These are phyloP conservation scores for Aspergillus amoenus DNA, from an alignment of 2,329 filamentous ascomycete species.

Conservation along the genomic window DNA sequence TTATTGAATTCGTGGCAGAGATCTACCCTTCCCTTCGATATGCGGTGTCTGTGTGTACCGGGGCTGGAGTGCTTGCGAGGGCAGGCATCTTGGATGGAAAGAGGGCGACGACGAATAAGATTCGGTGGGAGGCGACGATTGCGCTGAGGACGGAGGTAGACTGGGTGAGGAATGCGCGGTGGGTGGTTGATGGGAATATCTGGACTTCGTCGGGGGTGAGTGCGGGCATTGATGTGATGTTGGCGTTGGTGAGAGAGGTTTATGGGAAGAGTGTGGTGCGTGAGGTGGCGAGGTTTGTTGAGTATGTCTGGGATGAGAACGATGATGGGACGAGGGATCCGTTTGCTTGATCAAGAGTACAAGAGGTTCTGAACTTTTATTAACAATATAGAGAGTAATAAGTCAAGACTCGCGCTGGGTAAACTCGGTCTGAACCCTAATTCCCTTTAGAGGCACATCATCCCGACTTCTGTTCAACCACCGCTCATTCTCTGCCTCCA, in stretches of 20 bases:
- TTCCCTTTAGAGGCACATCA: too few species aligned
- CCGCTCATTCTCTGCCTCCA: too few species aligned
- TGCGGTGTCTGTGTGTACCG: slow-evolving; percentile 67
- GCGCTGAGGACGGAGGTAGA: not conserved
- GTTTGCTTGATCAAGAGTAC: not conserved
- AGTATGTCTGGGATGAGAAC: slow-evolving; percentile 6
- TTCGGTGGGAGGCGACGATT: not conserved
- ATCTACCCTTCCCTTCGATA: slow-evolving; percentile 53
- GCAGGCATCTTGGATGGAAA: slow-evolving; percentile 61
- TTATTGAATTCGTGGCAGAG: slow-evolving; percentile 47
- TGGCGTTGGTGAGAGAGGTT: not conserved
- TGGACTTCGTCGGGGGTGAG: slow-evolving; percentile 66
- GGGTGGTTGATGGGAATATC: slow-evolving; percentile 65
- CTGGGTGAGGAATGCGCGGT: slow-evolving; percentile 60
- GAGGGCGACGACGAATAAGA: slow-evolving; percentile 61
- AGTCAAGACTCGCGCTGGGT: too few species aligned
- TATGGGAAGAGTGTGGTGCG: not conserved
- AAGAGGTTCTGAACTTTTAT: too few species aligned
- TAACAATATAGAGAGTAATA: too few species aligned
- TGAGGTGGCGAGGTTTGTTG: not conserved
- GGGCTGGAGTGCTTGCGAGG: slow-evolving; percentile 57
- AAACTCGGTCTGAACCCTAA: too few species aligned
- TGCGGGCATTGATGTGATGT: slow-evolving; percentile 4
- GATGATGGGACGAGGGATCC: slow-evolving; percentile 1
- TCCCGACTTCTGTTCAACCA: too few species aligned